A percentile compares a stretch with the other conserved stretches of the same genome.
Conservation (phyloP, 495 filamentous ascomycete genomes). For the Annulohypoxylon maeteangense region DNA sequence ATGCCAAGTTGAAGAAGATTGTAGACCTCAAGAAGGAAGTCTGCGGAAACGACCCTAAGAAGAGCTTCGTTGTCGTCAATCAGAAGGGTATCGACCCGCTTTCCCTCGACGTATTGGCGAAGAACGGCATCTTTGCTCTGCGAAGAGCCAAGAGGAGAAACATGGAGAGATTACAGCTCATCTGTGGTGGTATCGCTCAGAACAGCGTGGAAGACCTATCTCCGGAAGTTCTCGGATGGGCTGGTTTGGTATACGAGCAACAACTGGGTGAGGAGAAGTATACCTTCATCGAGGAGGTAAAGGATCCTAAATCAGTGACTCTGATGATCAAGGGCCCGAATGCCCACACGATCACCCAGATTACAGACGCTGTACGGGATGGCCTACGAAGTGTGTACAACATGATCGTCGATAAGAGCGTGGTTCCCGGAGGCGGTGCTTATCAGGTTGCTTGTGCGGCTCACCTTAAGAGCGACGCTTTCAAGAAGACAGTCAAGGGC, state of each 20-base stretch:
- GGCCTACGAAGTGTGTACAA: slow-evolving; percentile 96
- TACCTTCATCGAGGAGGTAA: slow-evolving; percentile 98
- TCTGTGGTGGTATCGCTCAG: slow-evolving; percentile 89
- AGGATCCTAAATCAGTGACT: slow-evolving; percentile 98
- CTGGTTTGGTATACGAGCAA: slow-evolving; percentile 95
- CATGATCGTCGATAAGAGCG: slow-evolving; percentile 95
- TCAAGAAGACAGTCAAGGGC: slow-evolving; percentile 89
- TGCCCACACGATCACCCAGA: slow-evolving; percentile 92
- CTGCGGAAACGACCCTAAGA: slow-evolving; percentile 92
- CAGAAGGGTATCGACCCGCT: slow-evolving; percentile 99
- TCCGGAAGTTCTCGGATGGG: slow-evolving; percentile 93
- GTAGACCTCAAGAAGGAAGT: slow-evolving; percentile 98
- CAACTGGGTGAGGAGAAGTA: slow-evolving; percentile 98
- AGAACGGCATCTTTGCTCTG: slow-evolving; percentile 96
- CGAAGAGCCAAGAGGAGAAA: slow-evolving; percentile 95
- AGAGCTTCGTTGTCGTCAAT: slow-evolving; percentile 97
- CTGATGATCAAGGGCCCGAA: slow-evolving; percentile 98
- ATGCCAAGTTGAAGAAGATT: slow-evolving; percentile 97
- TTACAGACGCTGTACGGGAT: slow-evolving; percentile 97
- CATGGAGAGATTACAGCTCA: slow-evolving; percentile 96
- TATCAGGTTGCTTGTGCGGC: slow-evolving; percentile 95
- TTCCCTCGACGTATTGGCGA: slow-evolving; percentile 92
- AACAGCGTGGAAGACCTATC: slow-evolving; percentile 96
- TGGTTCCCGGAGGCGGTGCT: slow-evolving; percentile 93
- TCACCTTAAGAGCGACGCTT: slow-evolving; percentile 85